A percentile compares a stretch with the other conserved stretches of the same genome.
phyloP scores from a whole-genome alignment of 106 monocot species.

The Dendrobium officinale region DNA sequence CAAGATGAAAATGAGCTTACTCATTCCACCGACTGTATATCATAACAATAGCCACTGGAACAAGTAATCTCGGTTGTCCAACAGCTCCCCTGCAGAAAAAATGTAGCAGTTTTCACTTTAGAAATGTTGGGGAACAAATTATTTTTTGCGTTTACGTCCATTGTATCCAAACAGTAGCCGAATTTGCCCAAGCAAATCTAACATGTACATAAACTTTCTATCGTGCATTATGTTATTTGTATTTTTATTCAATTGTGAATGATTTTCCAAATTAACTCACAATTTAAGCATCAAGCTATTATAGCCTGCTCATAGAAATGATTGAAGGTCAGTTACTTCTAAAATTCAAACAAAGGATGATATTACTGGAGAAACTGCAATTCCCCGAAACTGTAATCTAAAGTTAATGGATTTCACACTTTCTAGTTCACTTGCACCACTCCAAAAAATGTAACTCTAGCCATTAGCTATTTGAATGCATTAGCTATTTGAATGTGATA shows the following conservation, averaged over 20 bases:
- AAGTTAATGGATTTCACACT: not conserved
- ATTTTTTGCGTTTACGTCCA: not conserved
- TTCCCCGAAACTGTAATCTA: not conserved
- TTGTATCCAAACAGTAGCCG: not conserved
- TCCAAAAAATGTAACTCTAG: not conserved
- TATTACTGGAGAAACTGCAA: not conserved
- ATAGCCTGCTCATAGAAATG: not conserved
- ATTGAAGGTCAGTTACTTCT: no score
- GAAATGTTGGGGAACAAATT: constrained; percentile 1
- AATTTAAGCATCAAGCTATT: not conserved
- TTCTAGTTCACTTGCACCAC: not conserved
- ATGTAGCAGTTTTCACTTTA: no score
- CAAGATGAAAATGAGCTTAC: constrained; percentile 36
- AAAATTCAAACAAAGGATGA: not conserved
- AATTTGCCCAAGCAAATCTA: not conserved
- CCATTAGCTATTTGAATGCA: not conserved
- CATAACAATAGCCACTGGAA: constrained; percentile 88
- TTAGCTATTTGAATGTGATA: not conserved
- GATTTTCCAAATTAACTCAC: not conserved
- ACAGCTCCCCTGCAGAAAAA: constrained; percentile 57
- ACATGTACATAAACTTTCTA: not conserved
- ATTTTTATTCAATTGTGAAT: not conserved
- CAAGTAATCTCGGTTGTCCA: constrained; percentile 87
- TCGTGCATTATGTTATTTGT: not conserved
- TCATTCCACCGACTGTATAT: constrained; percentile 84